These are phyloP conservation scores for Botrytis medusae DNA, from an alignment of 2,329 filamentous ascomycete species.

Conservation along the genomic window DNA sequence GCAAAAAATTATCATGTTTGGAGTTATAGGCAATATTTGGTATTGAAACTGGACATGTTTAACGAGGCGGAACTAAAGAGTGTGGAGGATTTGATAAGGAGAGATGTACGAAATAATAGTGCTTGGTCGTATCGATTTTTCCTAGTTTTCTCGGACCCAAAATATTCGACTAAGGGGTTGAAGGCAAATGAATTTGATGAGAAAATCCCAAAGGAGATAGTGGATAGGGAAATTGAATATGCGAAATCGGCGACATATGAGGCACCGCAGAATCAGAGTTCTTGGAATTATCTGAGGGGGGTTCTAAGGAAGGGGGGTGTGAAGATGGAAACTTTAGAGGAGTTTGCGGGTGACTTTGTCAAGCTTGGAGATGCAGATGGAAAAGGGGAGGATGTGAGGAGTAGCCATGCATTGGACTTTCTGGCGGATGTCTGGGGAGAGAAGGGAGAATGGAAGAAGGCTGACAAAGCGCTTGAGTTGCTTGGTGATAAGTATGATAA, in stretches of 20 bases:
- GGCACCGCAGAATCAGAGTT: constrained; percentile 89
- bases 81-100: constrained; percentile 69
- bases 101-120: constrained; percentile 91
- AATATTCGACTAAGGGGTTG: constrained; percentile 47
- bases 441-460: constrained; percentile 59
- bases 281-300: constrained; percentile 89
- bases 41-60: constrained; percentile 66
- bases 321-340: constrained; percentile 46
- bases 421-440: constrained; percentile 64
- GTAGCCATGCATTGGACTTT: constrained; percentile 69
- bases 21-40: constrained; percentile 81
- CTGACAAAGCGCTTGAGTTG: constrained; percentile 68
- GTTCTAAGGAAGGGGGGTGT: constrained; percentile 67
- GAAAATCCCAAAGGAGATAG: constrained; percentile 58
- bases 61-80: constrained; percentile 63
- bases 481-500: constrained; percentile 87
- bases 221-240: constrained; percentile 75
- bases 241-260: constrained; percentile 70
- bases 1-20: constrained; percentile 99
- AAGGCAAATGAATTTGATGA: constrained; percentile 54
- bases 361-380: constrained; percentile 43
- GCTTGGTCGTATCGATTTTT: constrained; percentile 98
- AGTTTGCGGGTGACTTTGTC: constrained; percentile 54
- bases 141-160: constrained; percentile 72
- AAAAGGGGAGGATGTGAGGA: constrained; percentile 52